These are phyloP conservation scores for Austropuccinia psidii DNA, from an alignment of 1,284 basidiomycete genomes.

Conservation along the genomic window DNA sequence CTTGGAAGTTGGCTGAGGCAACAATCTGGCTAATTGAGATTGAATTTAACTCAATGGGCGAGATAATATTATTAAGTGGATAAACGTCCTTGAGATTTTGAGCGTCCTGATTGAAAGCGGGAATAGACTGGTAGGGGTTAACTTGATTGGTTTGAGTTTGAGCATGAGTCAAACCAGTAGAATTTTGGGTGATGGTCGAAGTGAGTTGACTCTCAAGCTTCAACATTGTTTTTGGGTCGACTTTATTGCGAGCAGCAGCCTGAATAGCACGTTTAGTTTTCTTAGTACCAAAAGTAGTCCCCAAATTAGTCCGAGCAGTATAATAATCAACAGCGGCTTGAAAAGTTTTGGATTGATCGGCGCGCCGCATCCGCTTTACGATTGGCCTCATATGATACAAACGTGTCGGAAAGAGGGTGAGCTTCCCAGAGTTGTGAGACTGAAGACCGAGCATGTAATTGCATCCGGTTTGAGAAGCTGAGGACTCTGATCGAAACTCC, in stretches of 20 bases:
- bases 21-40: slow-evolving; percentile 48
- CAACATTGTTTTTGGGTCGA: slow-evolving; percentile 76
- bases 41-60: slow-evolving; percentile 53
- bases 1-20: not conserved
- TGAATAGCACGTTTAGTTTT: slow-evolving; percentile 78
- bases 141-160: slow-evolving; percentile 57
- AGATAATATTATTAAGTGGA: slow-evolving; percentile 54
- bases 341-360: not conserved
- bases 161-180: slow-evolving; percentile 59
- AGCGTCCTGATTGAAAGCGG: slow-evolving; percentile 54
- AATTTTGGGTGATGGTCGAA: slow-evolving; percentile 66
- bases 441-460: slow-evolving; percentile 3
- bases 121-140: slow-evolving; percentile 57
- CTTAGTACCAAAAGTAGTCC: slow-evolving; percentile 83
- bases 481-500: not conserved
- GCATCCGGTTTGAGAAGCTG: not conserved
- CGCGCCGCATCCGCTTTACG: slow-evolving; percentile 12
- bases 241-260: slow-evolving; percentile 73
- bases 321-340: not conserved
- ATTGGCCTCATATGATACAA: slow-evolving; percentile 9
- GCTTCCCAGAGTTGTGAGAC: not conserved
- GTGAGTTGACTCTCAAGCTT: slow-evolving; percentile 68
- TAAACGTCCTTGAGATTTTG: not conserved
- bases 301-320: slow-evolving; percentile 53
- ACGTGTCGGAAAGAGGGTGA: slow-evolving; percentile 16